phyloP scores from a whole-genome alignment of 2,329 filamentous ascomycete species.

The Trichoderma arundinaceum region DNA sequence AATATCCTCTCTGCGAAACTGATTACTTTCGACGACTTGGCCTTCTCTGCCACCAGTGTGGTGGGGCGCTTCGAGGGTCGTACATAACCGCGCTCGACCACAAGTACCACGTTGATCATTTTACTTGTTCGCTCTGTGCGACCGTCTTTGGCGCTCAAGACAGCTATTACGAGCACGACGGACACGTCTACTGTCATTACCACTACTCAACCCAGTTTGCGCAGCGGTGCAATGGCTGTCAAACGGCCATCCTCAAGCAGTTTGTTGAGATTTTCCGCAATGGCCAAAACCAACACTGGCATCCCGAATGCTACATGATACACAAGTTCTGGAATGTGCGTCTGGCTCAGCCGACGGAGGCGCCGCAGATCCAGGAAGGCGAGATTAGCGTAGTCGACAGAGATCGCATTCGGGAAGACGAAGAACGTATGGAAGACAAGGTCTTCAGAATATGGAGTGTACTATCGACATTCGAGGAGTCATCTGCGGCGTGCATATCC shows the following conservation, averaged over 20 bases:
- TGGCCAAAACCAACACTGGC: slow-evolving; percentile 98
- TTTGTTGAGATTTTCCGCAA: slow-evolving; percentile 99
- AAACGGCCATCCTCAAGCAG: slow-evolving; percentile 96
- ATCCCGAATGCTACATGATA: slow-evolving; percentile 99
- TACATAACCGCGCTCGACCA: slow-evolving; percentile 98
- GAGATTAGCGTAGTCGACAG: slow-evolving; percentile 65
- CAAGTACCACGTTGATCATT: slow-evolving; percentile 99
- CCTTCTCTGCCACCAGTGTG: slow-evolving; percentile 88
- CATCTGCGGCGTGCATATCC: slow-evolving; percentile 95
- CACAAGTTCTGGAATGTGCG: slow-evolving; percentile 99
- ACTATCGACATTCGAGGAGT: slow-evolving; percentile 94
- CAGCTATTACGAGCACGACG: slow-evolving; percentile 98
- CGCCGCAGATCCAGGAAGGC: slow-evolving; percentile 50
- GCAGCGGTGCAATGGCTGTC: slow-evolving; percentile 93
- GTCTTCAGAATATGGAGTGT: slow-evolving; percentile 99
- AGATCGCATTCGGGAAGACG: slow-evolving; percentile 77
- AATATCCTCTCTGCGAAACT: slow-evolving; percentile 96
- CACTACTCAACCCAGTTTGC: slow-evolving; percentile 98
- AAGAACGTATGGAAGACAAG: slow-evolving; percentile 96
- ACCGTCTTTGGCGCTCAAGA: slow-evolving; percentile 98
- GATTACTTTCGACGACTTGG: slow-evolving; percentile 96
- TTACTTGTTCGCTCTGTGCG: slow-evolving; percentile 95
- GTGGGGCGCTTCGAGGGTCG: slow-evolving; percentile 88
- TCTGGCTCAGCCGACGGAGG: slow-evolving; percentile 67
- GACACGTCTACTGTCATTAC: slow-evolving; percentile 96